A percentile compares a stretch with the other conserved stretches of the same genome.
Conservation (phyloP, 176 grass and related monocot species). For the Tuctoria greenei region DNA sequence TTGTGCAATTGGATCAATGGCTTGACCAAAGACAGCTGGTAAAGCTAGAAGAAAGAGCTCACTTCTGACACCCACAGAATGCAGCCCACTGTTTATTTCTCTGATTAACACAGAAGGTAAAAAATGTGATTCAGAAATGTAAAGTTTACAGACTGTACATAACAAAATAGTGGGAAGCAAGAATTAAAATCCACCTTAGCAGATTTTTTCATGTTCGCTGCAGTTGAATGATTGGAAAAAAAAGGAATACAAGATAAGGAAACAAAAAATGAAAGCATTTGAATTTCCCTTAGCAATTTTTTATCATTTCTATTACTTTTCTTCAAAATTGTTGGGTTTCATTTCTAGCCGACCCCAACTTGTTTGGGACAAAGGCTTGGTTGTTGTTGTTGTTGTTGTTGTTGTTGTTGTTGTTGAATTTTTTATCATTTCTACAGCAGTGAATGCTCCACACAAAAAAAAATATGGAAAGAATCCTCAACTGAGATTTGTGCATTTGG, state of each 20-base stretch:
- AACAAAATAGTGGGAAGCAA: neutral
- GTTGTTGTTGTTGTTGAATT: too few relatives aligned
- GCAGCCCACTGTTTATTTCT: conserved; percentile 25
- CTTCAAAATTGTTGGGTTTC: too few relatives aligned
- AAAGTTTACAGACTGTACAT: neutral
- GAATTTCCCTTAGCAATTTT: neutral
- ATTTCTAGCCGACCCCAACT: too few relatives aligned
- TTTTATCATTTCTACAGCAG: neutral
- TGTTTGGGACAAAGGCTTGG: too few relatives aligned
- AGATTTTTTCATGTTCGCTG: neutral
- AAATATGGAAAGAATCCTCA: neutral
- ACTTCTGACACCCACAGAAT: conserved; percentile 47
- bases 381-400: too few relatives aligned
- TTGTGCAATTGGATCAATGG: conserved; percentile 85
- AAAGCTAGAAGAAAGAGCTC: conserved; percentile 81
- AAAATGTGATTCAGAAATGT: conserved; percentile 22
- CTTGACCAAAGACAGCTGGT: conserved; percentile 82
- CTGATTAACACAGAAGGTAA: conserved; percentile 35
- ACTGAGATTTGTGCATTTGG: neutral
- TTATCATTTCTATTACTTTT: too few relatives aligned
- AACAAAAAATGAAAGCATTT: neutral
- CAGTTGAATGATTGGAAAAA: neutral
- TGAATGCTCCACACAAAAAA: neutral
- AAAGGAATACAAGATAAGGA: neutral
- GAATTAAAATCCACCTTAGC: neutral